These are phyloP conservation scores for Fraxinus quadrangulata DNA, from an alignment of 257 asterid genomes.

Conservation along the genomic window DNA sequence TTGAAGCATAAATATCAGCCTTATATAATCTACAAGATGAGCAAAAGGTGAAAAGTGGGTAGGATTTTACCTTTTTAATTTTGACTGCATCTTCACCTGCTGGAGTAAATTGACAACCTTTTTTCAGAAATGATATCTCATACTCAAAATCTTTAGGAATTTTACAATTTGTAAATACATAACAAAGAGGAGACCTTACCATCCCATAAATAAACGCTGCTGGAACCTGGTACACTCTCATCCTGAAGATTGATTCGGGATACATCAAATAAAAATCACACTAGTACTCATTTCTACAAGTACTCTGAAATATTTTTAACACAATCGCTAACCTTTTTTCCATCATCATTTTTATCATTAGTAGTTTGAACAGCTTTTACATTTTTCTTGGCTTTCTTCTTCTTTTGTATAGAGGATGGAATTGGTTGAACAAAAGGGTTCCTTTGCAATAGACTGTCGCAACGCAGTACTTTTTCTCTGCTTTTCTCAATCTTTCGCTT, in stretches of 20 bases:
- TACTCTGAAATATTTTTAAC: background rate
- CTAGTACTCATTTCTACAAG: conserved; percentile 11
- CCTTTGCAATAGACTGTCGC: conserved; percentile 75
- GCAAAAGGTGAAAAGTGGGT: background rate
- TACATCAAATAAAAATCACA: background rate
- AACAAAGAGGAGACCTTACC: conserved; percentile 42
- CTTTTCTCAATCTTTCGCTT: conserved; percentile 84
- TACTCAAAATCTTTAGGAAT: conserved; percentile 5
- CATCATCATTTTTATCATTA: conserved; percentile 32
- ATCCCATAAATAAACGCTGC: conserved; percentile 67
- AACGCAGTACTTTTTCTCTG: conserved; percentile 68
- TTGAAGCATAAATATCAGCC: background rate
- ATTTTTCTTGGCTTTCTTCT: conserved; percentile 60
- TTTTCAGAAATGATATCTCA: conserved; percentile 27
- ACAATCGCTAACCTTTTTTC: conserved; percentile 43
- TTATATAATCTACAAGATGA: conserved; percentile 1
- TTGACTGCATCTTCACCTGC: conserved; percentile 56
- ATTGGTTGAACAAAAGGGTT: conserved; percentile 72
- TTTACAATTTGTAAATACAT: background rate
- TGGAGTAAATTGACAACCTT: conserved; percentile 21
- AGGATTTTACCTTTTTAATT: conserved; percentile 54
- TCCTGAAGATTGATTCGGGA: conserved; percentile 39
- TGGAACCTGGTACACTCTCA: conserved; percentile 41
- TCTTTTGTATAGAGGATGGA: conserved; percentile 72
- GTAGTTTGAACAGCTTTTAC: conserved; percentile 39